phyloP scores from a whole-genome alignment of 1,139 yeast species.

The Yamadazyma sp. region DNA sequence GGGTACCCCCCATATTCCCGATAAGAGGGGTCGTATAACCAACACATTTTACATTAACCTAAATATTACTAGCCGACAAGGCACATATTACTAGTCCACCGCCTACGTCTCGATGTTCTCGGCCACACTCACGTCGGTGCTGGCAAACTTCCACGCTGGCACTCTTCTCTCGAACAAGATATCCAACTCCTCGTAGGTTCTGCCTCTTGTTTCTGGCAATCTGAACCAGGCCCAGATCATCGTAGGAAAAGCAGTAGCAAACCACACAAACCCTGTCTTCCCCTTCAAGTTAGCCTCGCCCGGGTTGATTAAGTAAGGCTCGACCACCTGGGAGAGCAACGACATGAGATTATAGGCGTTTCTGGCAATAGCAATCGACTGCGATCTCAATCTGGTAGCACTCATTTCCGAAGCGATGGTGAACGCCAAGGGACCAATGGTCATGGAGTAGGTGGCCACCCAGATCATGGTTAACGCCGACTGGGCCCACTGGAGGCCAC shows the following conservation, averaged over 20 bases:
- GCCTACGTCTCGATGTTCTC: conserved; percentile 9
- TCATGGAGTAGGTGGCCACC: conserved; percentile 25
- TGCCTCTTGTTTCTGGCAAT: conserved; percentile 23
- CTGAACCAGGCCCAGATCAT: conserved; percentile 24
- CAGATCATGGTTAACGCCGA: conserved; percentile 23
- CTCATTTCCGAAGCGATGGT: conserved; percentile 25
- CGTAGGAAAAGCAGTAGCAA: conserved; percentile 37
- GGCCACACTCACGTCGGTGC: conserved; percentile 12
- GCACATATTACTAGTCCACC: background rate
- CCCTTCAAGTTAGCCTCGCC: conserved; percentile 23
- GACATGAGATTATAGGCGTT: conserved; percentile 23
- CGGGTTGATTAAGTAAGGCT: conserved; percentile 28
- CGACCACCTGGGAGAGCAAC: conserved; percentile 22
- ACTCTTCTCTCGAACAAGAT: conserved; percentile 22
- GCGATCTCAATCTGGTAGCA: conserved; percentile 26
- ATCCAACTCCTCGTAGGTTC: conserved; percentile 27
- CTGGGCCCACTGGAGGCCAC: conserved; percentile 24
- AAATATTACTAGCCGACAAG: too few species aligned
- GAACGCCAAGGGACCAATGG: conserved; percentile 27
- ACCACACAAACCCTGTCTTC: conserved; percentile 33
- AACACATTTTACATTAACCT: background rate
- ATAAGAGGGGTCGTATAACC: background rate
- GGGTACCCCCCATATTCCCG: background rate
- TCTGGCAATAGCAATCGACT: conserved; percentile 25
- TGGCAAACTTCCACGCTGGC: conserved; percentile 20